Evolutionary conservation across 306 rosid genomes (phyloP).

Genomic region (Rosa multiflora): DNA sequence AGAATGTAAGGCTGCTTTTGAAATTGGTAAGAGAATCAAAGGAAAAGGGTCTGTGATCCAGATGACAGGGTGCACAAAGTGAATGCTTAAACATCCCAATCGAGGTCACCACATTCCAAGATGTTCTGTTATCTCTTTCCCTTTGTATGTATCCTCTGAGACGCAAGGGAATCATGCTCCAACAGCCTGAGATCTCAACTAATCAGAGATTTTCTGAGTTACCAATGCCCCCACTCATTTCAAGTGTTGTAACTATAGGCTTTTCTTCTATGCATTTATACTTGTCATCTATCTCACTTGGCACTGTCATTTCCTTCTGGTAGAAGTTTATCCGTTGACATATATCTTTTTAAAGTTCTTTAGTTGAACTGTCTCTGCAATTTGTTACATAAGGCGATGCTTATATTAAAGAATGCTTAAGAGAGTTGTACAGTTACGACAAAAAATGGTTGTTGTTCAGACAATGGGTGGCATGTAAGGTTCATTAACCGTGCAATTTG

Average conservation of each 20-base stretch:
- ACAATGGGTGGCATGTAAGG: conserved; percentile 3
- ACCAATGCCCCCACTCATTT: not conserved
- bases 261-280: conserved; percentile 31
- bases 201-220: not conserved
- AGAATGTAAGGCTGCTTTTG: not conserved
- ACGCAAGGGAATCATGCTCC: not conserved
- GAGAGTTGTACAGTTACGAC: not conserved
- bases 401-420: not conserved
- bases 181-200: not conserved
- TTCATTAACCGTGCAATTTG: not conserved
- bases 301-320: conserved; percentile 8
- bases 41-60: not conserved
- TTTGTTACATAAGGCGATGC: not conserved
- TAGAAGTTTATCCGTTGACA: conserved; percentile 12
- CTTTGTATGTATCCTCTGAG: not conserved
- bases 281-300: conserved; percentile 6
- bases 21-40: not conserved
- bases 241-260: conserved; percentile 18
- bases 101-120: not conserved
- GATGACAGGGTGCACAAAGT: not conserved
- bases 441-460: not conserved
- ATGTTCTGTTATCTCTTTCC: not conserved
- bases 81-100: not conserved
- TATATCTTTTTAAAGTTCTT: not conserved
- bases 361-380: not conserved